Evolutionary conservation across 371 early-diverging fungal species (phyloP), one percentile per base, ranked within the genome.

Genomic region (Gilbertella persicaria): DNA sequence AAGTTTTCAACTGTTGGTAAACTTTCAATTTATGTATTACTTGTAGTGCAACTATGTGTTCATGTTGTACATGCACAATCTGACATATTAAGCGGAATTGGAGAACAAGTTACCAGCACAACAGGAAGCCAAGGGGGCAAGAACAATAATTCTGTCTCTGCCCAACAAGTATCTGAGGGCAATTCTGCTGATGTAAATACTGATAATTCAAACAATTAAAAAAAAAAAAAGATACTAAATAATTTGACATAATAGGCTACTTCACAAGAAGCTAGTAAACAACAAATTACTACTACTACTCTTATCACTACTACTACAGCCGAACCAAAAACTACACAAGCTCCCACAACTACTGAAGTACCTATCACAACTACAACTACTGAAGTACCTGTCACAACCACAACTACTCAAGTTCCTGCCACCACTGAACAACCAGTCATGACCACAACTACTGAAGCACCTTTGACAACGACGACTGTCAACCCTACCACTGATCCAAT

Each of bases 61-160:
- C 21, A 30, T 29, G 48, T 62, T 10, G 57, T 52, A 56, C 53
- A 55, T 39, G 48, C 43, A 16, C 51, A 43, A 36, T 20, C 39
- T 14, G 48, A 53, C 45, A n/a, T 8, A n/a, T n/a, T n/a, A n/a
- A n/a, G n/a, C n/a, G n/a, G n/a, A n/a, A n/a, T n/a, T n/a, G n/a
- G n/a, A n/a, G n/a, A n/a, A n/a, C n/a, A n/a, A n/a, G n/a, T n/a
- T n/a, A n/a, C n/a, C n/a, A n/a, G n/a, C 6, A 52, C 51, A 12
- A 19, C 19, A 9, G 30, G 21, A 1, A 5, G 9, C 8, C 2
- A 21, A 23, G 16, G 25, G 3, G 28, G 19, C n/a, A 33, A 42
- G 8, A 30, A 21, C 13, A 16, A 10, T 24, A 5, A 17, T 47
- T 8, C 10, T 14, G 21, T 26, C 17, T 16, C 26, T 5, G 12